Evolutionary conservation across 192 early-diverging fungal genomes (phyloP), one percentile per base, ranked within the genome.

Genomic region (Phycomyces blakesleeanus): DNA sequence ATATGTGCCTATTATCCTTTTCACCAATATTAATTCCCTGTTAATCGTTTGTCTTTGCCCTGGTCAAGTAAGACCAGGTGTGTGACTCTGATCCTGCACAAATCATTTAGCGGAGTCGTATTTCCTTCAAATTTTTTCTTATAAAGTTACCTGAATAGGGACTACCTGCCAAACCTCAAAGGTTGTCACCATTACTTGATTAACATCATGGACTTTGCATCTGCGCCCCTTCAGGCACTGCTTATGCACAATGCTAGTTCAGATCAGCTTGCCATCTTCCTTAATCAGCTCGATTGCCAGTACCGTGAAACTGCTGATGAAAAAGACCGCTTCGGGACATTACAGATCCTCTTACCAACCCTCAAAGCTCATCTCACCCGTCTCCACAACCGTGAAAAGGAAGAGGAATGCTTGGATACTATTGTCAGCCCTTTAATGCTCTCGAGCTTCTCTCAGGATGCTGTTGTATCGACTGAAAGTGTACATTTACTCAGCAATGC

Each of bases 381-480:
- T 40, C 42, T 65, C 8, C 59, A 63, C 7, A 25, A 61, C 22
- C 15, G 41, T 16, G 25, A 63, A 52, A 41, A 70, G 10, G 47
- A 41, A 20, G 59, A 65, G 12, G 54, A 55, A 9, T 66, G 64
- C 25, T 27, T 67, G 0, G 27, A 59, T 25, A 27, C 47, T 0
- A 63, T 53, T 18, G 64, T 73, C 0, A 60, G 55, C 20, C 64
- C 71, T 11, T 56, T 66, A 9, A 57, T 73, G 18, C 5, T 67
- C 0, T 62, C 61, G 9, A 73, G 60, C 21, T 67, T 73, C 42
- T 55, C 61, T 10, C 65, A 67, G 11, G 65, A 73, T 40, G 61
- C 71, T 3, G 60, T 73, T 56, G 56, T 73, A 10, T 51, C 71
- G 10, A 67, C 64, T 0, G 71, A 73, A 24, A 73, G 71, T 25